A percentile compares a stretch with the other conserved stretches of the same genome.
Evolutionary conservation across 1,139 yeast genomes (phyloP).

Genomic region (Pneumocystis canis): DNA sequence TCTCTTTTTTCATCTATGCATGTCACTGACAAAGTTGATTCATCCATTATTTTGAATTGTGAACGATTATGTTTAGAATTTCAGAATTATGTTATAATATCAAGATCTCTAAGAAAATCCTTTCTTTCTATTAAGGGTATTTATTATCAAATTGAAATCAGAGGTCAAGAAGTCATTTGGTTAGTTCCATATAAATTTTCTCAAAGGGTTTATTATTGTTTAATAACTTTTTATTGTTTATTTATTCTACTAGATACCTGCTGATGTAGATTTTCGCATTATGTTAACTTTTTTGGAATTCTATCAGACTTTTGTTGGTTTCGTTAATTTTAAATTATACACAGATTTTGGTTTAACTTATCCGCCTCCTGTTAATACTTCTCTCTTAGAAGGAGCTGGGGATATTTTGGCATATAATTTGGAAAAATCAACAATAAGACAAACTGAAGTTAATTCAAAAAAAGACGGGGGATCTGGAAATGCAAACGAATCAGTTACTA

Average conservation of each 20-base stretch:
- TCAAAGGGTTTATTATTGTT: conserved; percentile 43
- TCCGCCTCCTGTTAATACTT: conserved; percentile 72
- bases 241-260: conserved; percentile 31
- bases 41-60: conserved; percentile 73
- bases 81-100: conserved; percentile 85
- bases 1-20: conserved; percentile 91
- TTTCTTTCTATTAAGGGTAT: conserved; percentile 96
- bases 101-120: conserved; percentile 67
- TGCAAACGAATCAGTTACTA: neutral
- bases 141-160: conserved; percentile 77
- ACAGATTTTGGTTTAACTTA: conserved; percentile 72
- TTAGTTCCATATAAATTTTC: conserved; percentile 94
- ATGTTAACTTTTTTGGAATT: conserved; percentile 95
- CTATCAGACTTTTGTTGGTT: conserved; percentile 80
- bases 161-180: conserved; percentile 92
- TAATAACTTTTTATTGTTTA: neutral
- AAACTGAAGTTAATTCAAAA: neutral
- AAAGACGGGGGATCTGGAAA: neutral
- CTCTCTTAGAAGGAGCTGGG: conserved; percentile 69
- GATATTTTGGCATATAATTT: conserved; percentile 76
- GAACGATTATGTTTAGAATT: conserved; percentile 80
- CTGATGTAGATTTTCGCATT: conserved; percentile 88
- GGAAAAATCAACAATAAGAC: conserved; percentile 24
- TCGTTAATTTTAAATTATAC: conserved; percentile 71
- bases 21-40: conserved; percentile 69